These are phyloP conservation scores for Biscogniauxia mediterranea DNA, from an alignment of 2,329 filamentous ascomycete genomes.

Conservation along the genomic window DNA sequence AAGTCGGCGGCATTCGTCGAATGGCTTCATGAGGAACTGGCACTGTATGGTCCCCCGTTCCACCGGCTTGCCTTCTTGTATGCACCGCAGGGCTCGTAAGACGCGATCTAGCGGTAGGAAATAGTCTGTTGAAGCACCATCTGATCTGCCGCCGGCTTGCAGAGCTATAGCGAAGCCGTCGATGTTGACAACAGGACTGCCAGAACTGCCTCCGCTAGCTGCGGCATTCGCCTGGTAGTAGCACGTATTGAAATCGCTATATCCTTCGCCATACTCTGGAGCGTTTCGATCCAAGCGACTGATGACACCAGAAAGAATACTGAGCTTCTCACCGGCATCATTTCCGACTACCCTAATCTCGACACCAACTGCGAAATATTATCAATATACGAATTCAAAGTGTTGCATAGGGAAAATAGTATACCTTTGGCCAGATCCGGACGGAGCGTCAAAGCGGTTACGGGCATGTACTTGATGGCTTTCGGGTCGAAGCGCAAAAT, in stretches of 20 bases:
- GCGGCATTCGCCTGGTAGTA: slow-evolving; percentile 98
- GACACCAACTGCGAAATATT: slow-evolving; percentile 62
- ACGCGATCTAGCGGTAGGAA: slow-evolving; percentile 93
- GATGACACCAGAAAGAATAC: slow-evolving; percentile 95
- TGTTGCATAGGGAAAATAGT: slow-evolving; percentile 16
- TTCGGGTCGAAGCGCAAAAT: slow-evolving; percentile 95
- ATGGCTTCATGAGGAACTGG: slow-evolving; percentile 94
- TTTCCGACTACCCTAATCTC: slow-evolving; percentile 98
- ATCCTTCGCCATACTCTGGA: slow-evolving; percentile 95
- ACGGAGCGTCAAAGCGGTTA: slow-evolving; percentile 74
- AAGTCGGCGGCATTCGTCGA: slow-evolving; percentile 90
- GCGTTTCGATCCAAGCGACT: slow-evolving; percentile 94
- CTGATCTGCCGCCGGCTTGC: slow-evolving; percentile 89
- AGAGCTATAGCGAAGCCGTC: slow-evolving; percentile 89
- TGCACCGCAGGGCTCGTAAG: slow-evolving; percentile 78
- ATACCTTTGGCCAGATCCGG: slow-evolving; percentile 76
- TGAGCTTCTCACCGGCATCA: slow-evolving; percentile 96
- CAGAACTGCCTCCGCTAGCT: slow-evolving; percentile 95
- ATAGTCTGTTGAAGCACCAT: slow-evolving; percentile 96
- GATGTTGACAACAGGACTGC: slow-evolving; percentile 94
- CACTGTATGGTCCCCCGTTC: slow-evolving; percentile 96
- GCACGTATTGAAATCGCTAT: slow-evolving; percentile 93
- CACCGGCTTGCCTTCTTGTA: slow-evolving; percentile 72
- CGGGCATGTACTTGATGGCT: slow-evolving; percentile 94
- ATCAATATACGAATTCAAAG: slow-evolving; percentile 7